Evolutionary conservation across 2,329 filamentous ascomycete genomes (phyloP).

Genomic region (Botrytis squamosa): DNA sequence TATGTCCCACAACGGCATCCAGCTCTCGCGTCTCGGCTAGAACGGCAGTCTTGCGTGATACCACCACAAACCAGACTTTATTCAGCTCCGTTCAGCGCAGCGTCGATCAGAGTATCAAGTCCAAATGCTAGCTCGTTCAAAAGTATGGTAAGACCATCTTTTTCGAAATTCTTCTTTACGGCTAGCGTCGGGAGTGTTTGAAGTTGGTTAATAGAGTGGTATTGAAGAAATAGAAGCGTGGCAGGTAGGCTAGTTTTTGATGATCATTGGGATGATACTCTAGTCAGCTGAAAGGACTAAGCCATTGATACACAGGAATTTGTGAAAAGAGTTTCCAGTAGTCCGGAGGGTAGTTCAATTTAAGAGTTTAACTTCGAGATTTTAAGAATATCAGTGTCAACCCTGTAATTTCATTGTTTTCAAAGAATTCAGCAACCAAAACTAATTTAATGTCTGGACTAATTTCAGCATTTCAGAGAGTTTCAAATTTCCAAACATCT

Average conservation of each 20-base stretch:
- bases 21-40: no score
- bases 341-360: background rate
- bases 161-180: background rate
- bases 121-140: background rate
- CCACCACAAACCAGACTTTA: background rate
- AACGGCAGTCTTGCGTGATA: no score
- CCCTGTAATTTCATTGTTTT: rapidly evolving
- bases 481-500: rapidly evolving
- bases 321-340: background rate
- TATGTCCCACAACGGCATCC: no score
- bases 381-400: background rate
- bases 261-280: no score
- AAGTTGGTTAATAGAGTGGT: background rate
- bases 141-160: background rate
- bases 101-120: background rate
- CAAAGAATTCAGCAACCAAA: rapidly evolving
- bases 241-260: no score
- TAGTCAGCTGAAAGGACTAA: rapidly evolving
- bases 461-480: background rate
- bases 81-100: slow-evolving; percentile 7
- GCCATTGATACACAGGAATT: rapidly evolving
- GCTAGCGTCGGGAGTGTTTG: background rate
- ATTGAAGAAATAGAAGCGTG: rapidly evolving
- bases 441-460: background rate
- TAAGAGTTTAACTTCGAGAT: rapidly evolving